A percentile compares a stretch with the other conserved stretches of the same genome.
Conservation (phyloP, 129 eudicot species). For the Logfia minima region DNA sequence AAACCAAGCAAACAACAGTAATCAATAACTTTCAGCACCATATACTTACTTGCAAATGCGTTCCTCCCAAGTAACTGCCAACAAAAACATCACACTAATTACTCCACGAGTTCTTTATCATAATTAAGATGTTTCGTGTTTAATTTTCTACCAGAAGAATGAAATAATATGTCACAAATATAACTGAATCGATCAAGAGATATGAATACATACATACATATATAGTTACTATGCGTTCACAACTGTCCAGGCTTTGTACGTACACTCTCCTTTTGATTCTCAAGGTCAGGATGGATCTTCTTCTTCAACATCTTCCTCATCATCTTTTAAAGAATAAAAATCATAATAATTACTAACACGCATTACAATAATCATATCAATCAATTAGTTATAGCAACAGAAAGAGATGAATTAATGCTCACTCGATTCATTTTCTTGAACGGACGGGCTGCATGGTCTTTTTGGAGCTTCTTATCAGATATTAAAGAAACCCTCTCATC, state of each 20-base stretch:
- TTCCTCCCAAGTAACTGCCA: slow-evolving; percentile 3
- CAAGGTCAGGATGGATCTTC: slow-evolving; percentile 73
- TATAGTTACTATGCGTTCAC: background rate
- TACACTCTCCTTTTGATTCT: slow-evolving; percentile 25
- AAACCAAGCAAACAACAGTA: background rate
- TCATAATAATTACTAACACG: background rate
- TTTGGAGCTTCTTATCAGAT: slow-evolving; percentile 35
- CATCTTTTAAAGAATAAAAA: slow-evolving; percentile 38
- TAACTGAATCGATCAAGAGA: background rate
- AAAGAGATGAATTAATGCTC: slow-evolving; percentile 15
- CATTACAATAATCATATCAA: background rate
- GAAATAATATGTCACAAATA: background rate
- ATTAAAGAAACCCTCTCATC: slow-evolving; percentile 1
- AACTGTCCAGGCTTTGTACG: slow-evolving; percentile 20
- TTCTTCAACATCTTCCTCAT: slow-evolving; percentile 67
- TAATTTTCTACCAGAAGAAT: background rate
- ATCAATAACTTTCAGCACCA: background rate
- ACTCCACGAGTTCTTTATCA: background rate
- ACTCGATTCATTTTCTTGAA: slow-evolving; percentile 57
- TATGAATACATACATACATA: background rate
- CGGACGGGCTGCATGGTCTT: slow-evolving; percentile 41
- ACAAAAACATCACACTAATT: background rate
- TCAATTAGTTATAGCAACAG: background rate
- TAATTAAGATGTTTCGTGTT: background rate
- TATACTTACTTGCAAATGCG: background rate